These are phyloP conservation scores for Cyanidiococcus yangmingshanensis DNA, from an alignment of 23 red algal genomes.

Conservation along the genomic window DNA sequence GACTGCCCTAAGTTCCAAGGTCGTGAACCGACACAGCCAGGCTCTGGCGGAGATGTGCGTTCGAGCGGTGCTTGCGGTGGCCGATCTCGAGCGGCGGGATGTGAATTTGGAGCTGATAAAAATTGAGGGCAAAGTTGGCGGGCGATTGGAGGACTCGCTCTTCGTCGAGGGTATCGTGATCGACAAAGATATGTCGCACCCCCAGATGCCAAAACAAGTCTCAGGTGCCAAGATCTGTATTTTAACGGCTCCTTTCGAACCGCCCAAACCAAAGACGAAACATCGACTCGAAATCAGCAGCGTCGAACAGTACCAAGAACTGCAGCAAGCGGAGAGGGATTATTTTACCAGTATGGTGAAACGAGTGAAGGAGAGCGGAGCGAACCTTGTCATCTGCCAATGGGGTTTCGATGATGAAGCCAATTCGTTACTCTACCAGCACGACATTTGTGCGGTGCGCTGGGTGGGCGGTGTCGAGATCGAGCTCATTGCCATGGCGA, in stretches of 20 bases:
- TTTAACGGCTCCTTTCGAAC: conserved; percentile 94
- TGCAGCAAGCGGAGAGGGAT: conserved; percentile 87
- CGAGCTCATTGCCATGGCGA: conserved; percentile 91
- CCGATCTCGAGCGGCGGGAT: conserved; percentile 87
- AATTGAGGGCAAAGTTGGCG: conserved; percentile 90
- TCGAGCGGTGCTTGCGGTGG: conserved; percentile 70
- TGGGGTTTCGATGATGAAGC: conserved; percentile 99
- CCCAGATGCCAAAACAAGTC: conserved; percentile 84
- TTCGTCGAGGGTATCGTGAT: conserved; percentile 89
- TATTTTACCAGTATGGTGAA: conserved; percentile 95
- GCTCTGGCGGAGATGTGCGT: conserved; percentile 85
- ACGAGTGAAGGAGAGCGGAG: conserved; percentile 79
- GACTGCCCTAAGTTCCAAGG: conserved; percentile 91
- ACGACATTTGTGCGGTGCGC: conserved; percentile 69
- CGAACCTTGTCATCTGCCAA: conserved; percentile 94
- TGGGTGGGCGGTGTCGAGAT: conserved; percentile 98
- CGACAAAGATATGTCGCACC: conserved; percentile 97
- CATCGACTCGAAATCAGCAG: conserved; percentile 96
- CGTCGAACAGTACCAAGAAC: conserved; percentile 82
- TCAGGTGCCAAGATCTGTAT: conserved; percentile 91
- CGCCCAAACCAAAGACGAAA: conserved; percentile 99
- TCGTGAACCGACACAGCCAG: conserved; percentile 73
- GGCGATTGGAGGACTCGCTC: conserved; percentile 77
- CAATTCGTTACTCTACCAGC: conserved; percentile 82
- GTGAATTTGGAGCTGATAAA: conserved; percentile 95